Base-by-base conservation (phyloP, 345 rosid species). In the Salix arbutifolia region DNA sequence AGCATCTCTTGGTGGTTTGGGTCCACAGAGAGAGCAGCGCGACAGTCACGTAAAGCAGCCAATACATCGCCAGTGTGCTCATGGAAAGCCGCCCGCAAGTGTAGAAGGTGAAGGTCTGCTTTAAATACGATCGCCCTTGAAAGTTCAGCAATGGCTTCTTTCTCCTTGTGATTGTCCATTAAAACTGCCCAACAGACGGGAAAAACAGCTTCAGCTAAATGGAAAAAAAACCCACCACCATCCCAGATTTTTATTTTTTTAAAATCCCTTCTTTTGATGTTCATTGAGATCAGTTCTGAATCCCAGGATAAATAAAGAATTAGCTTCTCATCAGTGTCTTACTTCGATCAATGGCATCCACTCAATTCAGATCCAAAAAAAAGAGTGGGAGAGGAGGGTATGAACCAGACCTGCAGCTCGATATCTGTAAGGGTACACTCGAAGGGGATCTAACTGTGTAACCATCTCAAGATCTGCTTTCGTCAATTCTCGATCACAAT, bases 401-500 rank as follows among this genome's bases (percentile, higher is more conserved):
- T 18, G 16, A 67, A 61, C 67, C 86, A 69, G 65, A 93, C 99
- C 98, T 90, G 99, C 98, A 46, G 99, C 99, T 23, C 99, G 88
- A 77, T 93, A 96, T 81, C 97, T 81, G 84, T 94, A 96, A 61
- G 99, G 99, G 85, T 96, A 96, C 13, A 94, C 97, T 40, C 99
- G 88, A 35, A 94, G 99, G 48, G 99, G 98, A 77, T 96, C 99
- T 84, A 96, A 84, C 61, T 70, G 82, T 3, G 99, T 92, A 81
- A 96, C 99, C 92, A 87, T 92, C 85, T 93, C 97, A 0, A 96
- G 95, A 85, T 96, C 99, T 7, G 90, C 88, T 78, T 90, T 96
- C 19, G 97, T 89, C 3, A 84, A 92, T 40, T 96, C 97, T 33
- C 99, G 98, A 26, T 93, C 95, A 74, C 96, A 91, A 73, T 93